Conservation (phyloP, 2,329 filamentous ascomycete species). For the Paecilomyces fulvus region DNA sequence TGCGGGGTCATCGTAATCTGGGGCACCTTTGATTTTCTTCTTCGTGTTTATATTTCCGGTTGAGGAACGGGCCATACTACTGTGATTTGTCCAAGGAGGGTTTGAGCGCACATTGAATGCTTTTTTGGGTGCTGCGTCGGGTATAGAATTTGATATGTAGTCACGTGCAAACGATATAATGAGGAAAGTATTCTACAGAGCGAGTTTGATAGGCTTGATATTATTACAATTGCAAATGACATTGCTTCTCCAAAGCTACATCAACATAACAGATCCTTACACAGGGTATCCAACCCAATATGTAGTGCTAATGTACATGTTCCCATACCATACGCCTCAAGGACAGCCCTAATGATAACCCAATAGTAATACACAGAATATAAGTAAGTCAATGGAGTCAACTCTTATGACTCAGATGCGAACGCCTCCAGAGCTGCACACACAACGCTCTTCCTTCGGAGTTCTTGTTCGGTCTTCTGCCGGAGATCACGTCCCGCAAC, state of each 20-base stretch:
- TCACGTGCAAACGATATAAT: not conserved
- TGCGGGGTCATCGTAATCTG: constrained; percentile 24
- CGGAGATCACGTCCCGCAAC: constrained; percentile 14
- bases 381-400: not conserved
- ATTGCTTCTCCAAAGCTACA: not conserved
- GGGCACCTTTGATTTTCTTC: constrained; percentile 16
- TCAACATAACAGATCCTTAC: not conserved
- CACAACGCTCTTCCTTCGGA: constrained; percentile 30
- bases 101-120: too few species aligned
- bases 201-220: not conserved
- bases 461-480: constrained; percentile 28
- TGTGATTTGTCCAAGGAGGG: not conserved
- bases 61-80: not conserved
- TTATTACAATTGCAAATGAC: not conserved
- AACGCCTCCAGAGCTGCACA: constrained; percentile 31
- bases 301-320: not conserved
- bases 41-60: constrained; percentile 2
- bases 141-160: not conserved
- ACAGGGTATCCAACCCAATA: not conserved
- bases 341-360: not conserved
- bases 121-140: not conserved
- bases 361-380: not conserved
- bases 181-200: not conserved
- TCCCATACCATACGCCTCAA: not conserved
- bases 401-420: constrained; percentile 4